A percentile compares a stretch with the other conserved stretches of the same genome.
Evolutionary conservation across 495 filamentous ascomycete genomes (phyloP).

Genomic region (Letharia lupina): DNA sequence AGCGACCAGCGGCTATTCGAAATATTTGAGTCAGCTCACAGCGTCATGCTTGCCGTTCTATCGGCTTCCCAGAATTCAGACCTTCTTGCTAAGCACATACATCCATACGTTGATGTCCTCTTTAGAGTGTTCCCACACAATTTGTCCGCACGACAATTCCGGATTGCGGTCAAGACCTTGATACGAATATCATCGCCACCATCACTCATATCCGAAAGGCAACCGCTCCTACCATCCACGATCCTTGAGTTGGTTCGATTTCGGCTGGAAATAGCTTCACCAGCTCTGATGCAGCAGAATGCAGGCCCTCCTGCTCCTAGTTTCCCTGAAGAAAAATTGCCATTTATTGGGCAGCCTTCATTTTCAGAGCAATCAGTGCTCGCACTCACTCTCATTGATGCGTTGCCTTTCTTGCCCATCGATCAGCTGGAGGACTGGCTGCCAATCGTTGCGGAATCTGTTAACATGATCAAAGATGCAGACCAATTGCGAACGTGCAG

Average conservation of each 20-base stretch:
- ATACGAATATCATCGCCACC: slow-evolving; percentile 82
- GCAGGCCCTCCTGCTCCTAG: slow-evolving; percentile 8
- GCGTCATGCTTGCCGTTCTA: slow-evolving; percentile 71
- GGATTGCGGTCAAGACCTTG: slow-evolving; percentile 84
- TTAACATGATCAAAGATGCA: slow-evolving; percentile 53
- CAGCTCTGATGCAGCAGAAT: slow-evolving; percentile 37
- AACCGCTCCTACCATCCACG: slow-evolving; percentile 68
- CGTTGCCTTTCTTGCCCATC: slow-evolving; percentile 64
- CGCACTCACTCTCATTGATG: slow-evolving; percentile 71
- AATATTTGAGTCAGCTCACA: slow-evolving; percentile 90
- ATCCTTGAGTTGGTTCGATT: slow-evolving; percentile 74
- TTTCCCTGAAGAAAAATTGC: slow-evolving; percentile 26
- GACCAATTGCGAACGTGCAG: slow-evolving; percentile 57
- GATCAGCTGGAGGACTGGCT: slow-evolving; percentile 69
- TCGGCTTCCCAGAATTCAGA: slow-evolving; percentile 68
- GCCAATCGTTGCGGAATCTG: slow-evolving; percentile 57
- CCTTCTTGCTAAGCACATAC: slow-evolving; percentile 63
- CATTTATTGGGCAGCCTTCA: slow-evolving; percentile 21
- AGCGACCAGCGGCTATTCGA: slow-evolving; percentile 55
- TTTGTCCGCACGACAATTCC: slow-evolving; percentile 82
- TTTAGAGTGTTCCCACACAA: slow-evolving; percentile 80
- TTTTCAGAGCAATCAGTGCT: slow-evolving; percentile 78
- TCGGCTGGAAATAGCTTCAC: slow-evolving; percentile 50
- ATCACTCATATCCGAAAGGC: slow-evolving; percentile 55
- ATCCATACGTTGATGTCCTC: slow-evolving; percentile 78